Evolutionary conservation across 2,329 filamentous ascomycete species (phyloP).

Genomic region (Colletotrichum higginsianum): DNA sequence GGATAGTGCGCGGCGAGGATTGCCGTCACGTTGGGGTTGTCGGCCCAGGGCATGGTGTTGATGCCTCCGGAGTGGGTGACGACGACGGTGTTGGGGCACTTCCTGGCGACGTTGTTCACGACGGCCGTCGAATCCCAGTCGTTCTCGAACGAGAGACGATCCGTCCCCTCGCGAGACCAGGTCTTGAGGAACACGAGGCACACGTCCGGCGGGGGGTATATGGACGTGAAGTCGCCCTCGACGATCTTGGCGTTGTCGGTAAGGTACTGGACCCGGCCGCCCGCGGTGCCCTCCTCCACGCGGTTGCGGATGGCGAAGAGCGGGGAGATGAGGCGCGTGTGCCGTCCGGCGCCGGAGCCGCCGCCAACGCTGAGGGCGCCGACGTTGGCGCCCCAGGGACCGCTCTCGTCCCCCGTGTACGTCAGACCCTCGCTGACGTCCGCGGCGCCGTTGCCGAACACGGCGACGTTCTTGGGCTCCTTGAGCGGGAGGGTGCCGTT

Average conservation of each 20-base stretch:
- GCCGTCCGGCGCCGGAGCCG: slow-evolving; percentile 50
- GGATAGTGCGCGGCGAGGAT: slow-evolving; percentile 69
- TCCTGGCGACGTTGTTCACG: slow-evolving; percentile 69
- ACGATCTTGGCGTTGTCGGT: slow-evolving; percentile 50
- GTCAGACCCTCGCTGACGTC: too few relatives aligned
- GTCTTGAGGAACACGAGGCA: slow-evolving; percentile 79
- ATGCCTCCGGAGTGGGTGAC: slow-evolving; percentile 75
- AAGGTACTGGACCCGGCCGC: too few relatives aligned
- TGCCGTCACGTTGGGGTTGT: slow-evolving; percentile 68
- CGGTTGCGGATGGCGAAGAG: slow-evolving; percentile 68
- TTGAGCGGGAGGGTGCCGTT: slow-evolving; percentile 72
- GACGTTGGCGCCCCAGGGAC: slow-evolving; percentile 32
- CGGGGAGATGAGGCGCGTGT: slow-evolving; percentile 65
- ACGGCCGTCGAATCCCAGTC: slow-evolving; percentile 77
- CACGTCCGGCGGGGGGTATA: slow-evolving; percentile 60
- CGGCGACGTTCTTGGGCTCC: slow-evolving; percentile 56
- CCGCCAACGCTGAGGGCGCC: slow-evolving; percentile 61
- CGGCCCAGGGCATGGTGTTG: slow-evolving; percentile 54
- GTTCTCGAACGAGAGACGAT: slow-evolving; percentile 65
- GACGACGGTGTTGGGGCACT: slow-evolving; percentile 74
- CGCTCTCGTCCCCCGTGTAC: background rate
- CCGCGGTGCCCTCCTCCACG: slow-evolving; percentile 42
- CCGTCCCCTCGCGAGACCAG: slow-evolving; percentile 80
- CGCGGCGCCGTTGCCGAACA: slow-evolving; percentile 27
- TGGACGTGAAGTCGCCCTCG: slow-evolving; percentile 68